Evolutionary conservation across 192 early-diverging fungal species (phyloP).

Genomic region (Thoreauomyces humboldtii): DNA sequence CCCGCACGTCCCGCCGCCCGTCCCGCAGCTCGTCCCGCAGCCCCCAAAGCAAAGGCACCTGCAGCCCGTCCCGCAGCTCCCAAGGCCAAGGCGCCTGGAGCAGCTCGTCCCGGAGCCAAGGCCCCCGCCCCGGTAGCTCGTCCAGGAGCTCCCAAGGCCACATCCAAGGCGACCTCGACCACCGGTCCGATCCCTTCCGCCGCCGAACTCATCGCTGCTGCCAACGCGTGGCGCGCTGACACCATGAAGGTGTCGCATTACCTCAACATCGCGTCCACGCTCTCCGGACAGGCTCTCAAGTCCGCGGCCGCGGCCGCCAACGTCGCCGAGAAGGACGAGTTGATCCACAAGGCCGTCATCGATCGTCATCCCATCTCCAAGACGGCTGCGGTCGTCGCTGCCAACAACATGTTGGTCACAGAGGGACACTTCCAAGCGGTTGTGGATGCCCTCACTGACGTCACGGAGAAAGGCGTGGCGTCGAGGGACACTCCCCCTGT

Average conservation of each 20-base stretch:
- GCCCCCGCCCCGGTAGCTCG: too few relatives aligned
- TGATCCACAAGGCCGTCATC: not conserved
- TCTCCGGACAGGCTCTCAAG: not conserved
- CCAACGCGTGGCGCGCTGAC: not conserved
- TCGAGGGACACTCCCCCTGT: not conserved
- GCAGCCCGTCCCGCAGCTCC: not conserved
- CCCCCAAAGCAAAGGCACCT: not conserved
- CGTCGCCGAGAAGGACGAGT: not conserved
- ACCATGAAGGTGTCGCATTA: not conserved
- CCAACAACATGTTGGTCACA: slow-evolving; percentile 2
- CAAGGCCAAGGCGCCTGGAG: not conserved
- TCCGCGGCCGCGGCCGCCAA: not conserved
- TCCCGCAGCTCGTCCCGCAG: not conserved
- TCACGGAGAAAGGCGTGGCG: not conserved
- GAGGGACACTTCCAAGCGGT: not conserved
- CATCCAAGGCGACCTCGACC: too few relatives aligned
- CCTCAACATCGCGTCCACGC: not conserved
- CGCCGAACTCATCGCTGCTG: not conserved
- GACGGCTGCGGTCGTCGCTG: not conserved
- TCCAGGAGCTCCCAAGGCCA: too few relatives aligned
- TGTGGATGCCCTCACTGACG: not conserved
- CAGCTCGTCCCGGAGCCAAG: not conserved
- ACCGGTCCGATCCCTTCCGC: not conserved
- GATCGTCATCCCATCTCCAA: not conserved
- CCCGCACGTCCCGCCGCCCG: not conserved